These are phyloP conservation scores for Furcasterigmium furcatum DNA, from an alignment of 2,329 filamentous ascomycete genomes.

Conservation along the genomic window DNA sequence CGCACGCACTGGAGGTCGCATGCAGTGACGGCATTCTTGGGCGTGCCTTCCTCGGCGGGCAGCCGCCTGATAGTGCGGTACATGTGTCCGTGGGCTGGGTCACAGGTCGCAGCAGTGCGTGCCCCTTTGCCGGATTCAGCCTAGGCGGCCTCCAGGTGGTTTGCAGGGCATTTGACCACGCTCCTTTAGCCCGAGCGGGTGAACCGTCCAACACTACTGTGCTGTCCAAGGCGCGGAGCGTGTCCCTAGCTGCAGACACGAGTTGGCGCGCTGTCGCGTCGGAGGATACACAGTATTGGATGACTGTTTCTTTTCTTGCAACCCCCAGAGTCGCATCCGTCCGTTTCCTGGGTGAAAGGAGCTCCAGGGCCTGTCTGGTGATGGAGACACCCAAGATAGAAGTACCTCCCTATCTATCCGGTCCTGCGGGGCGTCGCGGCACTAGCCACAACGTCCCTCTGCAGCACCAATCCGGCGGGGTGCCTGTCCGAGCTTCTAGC, in stretches of 20 bases:
- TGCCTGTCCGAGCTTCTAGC: background rate
- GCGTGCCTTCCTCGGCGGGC: background rate
- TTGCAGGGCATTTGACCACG: background rate
- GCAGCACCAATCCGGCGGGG: background rate
- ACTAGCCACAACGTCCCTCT: background rate
- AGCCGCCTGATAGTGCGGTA: background rate
- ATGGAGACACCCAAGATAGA: no score
- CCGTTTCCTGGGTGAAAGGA: no score
- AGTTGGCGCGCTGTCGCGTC: no score
- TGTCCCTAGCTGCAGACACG: no score
- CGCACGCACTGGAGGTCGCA: background rate
- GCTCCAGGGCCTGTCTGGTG: no score
- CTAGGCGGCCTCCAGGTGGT: background rate
- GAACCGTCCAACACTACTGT: no score
- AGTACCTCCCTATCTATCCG: background rate
- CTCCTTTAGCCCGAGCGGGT: background rate
- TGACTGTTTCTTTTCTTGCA: no score
- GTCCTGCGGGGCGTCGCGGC: background rate
- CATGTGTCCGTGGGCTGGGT: background rate
- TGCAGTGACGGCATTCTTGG: conserved; percentile 1
- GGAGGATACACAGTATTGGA: no score
- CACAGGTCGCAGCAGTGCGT: background rate
- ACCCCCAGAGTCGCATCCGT: no score
- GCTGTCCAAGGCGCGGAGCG: no score
- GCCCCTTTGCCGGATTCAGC: conserved; percentile 2